Evolutionary conservation across 805 yeast species (phyloP).

Genomic region (Candida caryicola): DNA sequence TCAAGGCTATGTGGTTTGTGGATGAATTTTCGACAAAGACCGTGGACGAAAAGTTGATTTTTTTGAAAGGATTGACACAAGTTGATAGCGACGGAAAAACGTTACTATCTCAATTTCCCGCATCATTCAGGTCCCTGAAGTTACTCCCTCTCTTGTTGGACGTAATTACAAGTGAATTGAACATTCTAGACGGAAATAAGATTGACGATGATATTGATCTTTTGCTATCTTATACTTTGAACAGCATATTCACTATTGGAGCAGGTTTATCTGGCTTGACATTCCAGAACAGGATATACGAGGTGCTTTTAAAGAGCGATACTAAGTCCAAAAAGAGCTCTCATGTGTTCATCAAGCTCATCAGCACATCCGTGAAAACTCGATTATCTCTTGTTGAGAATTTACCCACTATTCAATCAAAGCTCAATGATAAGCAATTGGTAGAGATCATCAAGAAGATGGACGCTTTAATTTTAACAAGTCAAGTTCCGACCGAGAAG

Average conservation of each 20-base stretch:
- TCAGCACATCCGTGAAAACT: conserved; percentile 30
- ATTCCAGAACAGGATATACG: conserved; percentile 68
- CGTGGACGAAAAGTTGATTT: conserved; percentile 61
- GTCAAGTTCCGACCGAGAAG: conserved; percentile 22
- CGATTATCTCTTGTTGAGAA: conserved; percentile 41
- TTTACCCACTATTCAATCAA: conserved; percentile 44
- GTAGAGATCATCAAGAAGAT: conserved; percentile 46
- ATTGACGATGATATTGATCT: conserved; percentile 31
- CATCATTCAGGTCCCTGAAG: conserved; percentile 58
- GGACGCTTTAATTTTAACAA: conserved; percentile 32
- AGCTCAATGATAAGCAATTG: conserved; percentile 54
- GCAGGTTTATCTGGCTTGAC: conserved; percentile 67
- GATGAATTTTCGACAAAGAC: conserved; percentile 81
- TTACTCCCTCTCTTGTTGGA: conserved; percentile 68
- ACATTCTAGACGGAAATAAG: conserved; percentile 15
- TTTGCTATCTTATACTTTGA: conserved; percentile 46
- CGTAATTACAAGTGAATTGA: conserved; percentile 42
- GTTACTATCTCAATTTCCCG: conserved; percentile 33
- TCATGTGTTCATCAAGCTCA: conserved; percentile 23
- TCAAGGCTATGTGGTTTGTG: conserved; percentile 74
- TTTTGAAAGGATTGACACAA: conserved; percentile 62
- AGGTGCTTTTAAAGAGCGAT: conserved; percentile 33
- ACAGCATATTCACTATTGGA: conserved; percentile 62
- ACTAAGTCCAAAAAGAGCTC: conserved; percentile 21
- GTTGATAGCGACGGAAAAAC: conserved; percentile 14